phyloP scores from a whole-genome alignment of 2,329 filamentous ascomycete species.

The Monilinia vaccinii-corymbosi region DNA sequence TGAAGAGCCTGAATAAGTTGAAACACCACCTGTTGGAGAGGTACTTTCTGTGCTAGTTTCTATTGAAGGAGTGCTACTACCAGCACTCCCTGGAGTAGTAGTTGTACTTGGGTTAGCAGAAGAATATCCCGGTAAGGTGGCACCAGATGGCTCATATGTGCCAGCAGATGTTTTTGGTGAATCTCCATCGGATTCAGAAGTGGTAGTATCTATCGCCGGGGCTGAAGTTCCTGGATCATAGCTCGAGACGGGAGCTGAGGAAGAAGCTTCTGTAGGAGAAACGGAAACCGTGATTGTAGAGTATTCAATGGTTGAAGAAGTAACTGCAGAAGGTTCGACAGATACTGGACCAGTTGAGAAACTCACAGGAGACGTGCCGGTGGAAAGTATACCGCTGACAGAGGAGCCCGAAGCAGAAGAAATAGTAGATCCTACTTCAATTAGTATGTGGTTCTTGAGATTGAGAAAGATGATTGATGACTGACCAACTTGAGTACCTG shows the following conservation, averaged over 20 bases:
- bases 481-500: neutral
- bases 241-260: slow-evolving; percentile 2
- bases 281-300: slow-evolving; percentile 1
- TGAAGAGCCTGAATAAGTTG: slow-evolving; percentile 5
- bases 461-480: neutral
- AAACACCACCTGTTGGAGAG: neutral
- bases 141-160: neutral
- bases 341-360: neutral
- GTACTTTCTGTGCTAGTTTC: neutral
- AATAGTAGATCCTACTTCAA: neutral
- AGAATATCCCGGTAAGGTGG: neutral
- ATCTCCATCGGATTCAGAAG: neutral
- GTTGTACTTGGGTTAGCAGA: slow-evolving; percentile 2
- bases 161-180: neutral
- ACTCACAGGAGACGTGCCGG: slow-evolving; percentile 3
- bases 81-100: neutral
- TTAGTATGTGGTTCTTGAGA: neutral
- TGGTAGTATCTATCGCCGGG: neutral
- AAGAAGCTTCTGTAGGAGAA: neutral
- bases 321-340: neutral
- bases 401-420: neutral
- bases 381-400: neutral
- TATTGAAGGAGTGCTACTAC: neutral
- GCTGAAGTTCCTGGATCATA: slow-evolving; percentile 5
- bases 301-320: neutral